A percentile compares a stretch with the other conserved stretches of the same genome.
phyloP scores from a whole-genome alignment of 495 filamentous ascomycete genomes.

The Penicillium crystallinum region DNA sequence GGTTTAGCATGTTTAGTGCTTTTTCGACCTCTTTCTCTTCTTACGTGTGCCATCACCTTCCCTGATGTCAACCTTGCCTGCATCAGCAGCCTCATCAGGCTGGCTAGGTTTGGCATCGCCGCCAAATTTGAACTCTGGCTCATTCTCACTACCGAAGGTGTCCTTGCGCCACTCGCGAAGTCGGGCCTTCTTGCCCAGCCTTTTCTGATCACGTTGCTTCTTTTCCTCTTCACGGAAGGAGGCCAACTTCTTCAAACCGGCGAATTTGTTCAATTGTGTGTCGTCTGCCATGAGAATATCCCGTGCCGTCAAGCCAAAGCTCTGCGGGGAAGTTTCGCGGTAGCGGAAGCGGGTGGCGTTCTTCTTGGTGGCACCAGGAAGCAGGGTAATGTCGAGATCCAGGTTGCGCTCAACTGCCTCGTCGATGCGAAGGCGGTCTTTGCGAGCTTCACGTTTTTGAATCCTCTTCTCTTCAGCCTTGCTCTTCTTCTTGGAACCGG shows the following conservation, averaged over 20 bases:
- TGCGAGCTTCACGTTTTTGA: slow-evolving; percentile 67
- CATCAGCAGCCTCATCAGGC: slow-evolving; percentile 18
- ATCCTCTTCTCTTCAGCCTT: slow-evolving; percentile 61
- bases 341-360: slow-evolving; percentile 68
- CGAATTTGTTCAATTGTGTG: slow-evolving; percentile 80
- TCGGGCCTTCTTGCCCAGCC: slow-evolving; percentile 83
- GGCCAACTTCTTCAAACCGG: slow-evolving; percentile 90
- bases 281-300: slow-evolving; percentile 93
- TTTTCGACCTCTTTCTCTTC: slow-evolving; percentile 49
- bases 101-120: slow-evolving; percentile 19
- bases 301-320: slow-evolving; percentile 80
- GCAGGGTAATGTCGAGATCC: slow-evolving; percentile 60
- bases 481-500: slow-evolving; percentile 51
- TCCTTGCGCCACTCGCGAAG: slow-evolving; percentile 89
- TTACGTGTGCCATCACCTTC: slow-evolving; percentile 40
- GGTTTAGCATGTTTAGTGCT: slow-evolving; percentile 25
- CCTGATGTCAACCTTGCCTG: slow-evolving; percentile 40
- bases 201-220: slow-evolving; percentile 82
- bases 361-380: slow-evolving; percentile 51
- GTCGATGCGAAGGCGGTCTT: slow-evolving; percentile 78
- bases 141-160: slow-evolving; percentile 74
- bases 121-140: slow-evolving; percentile 41
- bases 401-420: slow-evolving; percentile 79
- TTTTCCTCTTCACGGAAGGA: slow-evolving; percentile 81
- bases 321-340: slow-evolving; percentile 83